Evolutionary conservation across 345 rosid species (phyloP).

Genomic region (Psidium guajava): DNA sequence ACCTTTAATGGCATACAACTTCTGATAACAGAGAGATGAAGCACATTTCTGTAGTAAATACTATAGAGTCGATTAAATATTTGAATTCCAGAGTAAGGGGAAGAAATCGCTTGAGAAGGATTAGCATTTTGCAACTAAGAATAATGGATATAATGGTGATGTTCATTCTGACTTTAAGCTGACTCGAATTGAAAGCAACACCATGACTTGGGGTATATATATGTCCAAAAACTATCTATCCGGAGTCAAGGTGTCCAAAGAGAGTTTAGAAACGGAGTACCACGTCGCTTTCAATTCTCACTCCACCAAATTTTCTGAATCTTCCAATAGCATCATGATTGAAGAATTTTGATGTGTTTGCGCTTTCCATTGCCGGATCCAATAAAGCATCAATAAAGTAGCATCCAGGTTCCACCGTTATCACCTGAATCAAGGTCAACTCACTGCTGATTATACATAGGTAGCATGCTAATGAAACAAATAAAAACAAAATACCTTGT

Average conservation of each 20-base stretch:
- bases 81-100: neutral
- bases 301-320: constrained; percentile 77
- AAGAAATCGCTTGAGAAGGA: neutral
- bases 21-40: neutral
- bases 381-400: constrained; percentile 78
- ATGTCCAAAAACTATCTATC: neutral
- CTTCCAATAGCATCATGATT: constrained; percentile 35
- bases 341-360: constrained; percentile 54
- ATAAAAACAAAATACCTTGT: neutral
- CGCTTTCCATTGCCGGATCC: constrained; percentile 51
- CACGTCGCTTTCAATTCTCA: constrained; percentile 93
- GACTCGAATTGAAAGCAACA: neutral
- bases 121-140: neutral
- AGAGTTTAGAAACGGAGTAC: constrained; percentile 21
- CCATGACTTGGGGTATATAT: neutral
- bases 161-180: neutral
- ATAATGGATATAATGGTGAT: neutral
- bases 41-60: neutral
- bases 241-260: neutral
- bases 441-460: neutral
- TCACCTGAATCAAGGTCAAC: constrained; percentile 38
- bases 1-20: neutral
- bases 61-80: neutral
- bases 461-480: neutral
- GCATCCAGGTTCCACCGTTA: constrained; percentile 96